Evolutionary conservation across 2,329 filamentous ascomycete species (phyloP).

Genomic region (Kalmusia sp.): DNA sequence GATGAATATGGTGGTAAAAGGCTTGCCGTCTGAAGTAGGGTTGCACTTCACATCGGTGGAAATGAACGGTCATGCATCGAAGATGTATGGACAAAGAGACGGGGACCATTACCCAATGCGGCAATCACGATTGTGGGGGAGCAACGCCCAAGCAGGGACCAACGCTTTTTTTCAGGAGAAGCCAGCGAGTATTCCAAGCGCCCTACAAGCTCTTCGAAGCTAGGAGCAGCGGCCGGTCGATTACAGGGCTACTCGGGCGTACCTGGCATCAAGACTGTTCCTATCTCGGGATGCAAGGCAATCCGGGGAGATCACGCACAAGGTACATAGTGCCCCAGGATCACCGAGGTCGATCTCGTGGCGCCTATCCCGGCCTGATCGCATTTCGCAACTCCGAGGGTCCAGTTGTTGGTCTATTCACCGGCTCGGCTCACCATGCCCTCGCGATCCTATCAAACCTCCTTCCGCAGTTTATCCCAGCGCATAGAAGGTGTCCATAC

Average conservation of each 20-base stretch:
- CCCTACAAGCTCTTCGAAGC: slow-evolving; percentile 1
- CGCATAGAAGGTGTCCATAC: background rate
- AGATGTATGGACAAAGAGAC: background rate
- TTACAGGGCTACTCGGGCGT: slow-evolving; percentile 2
- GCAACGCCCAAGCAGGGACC: background rate
- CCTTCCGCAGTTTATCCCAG: background rate
- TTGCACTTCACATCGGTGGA: slow-evolving; percentile 10
- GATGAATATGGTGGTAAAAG: slow-evolving; percentile 5
- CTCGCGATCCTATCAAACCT: background rate
- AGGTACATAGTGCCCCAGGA: background rate
- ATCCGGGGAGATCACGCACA: slow-evolving; percentile 10
- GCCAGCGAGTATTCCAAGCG: background rate
- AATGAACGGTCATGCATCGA: slow-evolving; percentile 7
- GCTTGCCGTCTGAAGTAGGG: slow-evolving; percentile 14
- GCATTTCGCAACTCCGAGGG: background rate
- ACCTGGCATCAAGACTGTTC: slow-evolving; percentile 8
- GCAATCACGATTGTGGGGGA: background rate
- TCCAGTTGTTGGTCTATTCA: background rate
- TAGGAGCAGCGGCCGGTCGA: background rate
- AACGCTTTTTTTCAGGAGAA: background rate
- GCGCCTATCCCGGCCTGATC: background rate
- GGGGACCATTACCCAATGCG: slow-evolving; percentile 4
- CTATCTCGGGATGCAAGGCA: slow-evolving; percentile 3
- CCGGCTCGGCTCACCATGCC: background rate
- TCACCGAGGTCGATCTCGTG: background rate